Base-by-base conservation (phyloP, 345 rosid species). In the Populus alba region DNA sequence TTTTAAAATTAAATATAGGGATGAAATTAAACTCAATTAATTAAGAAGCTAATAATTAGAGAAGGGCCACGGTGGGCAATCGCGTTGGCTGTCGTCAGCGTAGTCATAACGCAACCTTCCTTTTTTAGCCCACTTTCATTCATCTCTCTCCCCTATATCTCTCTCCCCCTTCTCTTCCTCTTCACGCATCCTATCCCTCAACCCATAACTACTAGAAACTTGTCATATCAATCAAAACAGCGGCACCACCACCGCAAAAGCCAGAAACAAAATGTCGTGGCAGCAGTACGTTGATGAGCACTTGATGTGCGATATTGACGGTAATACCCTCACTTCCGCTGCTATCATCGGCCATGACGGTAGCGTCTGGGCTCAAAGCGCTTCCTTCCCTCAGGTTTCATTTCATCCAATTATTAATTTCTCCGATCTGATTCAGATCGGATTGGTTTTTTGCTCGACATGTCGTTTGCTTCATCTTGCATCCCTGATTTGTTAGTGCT, bases 251-350 rank as follows among this genome's bases (percentile, higher is more conserved):
- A 61, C n/a, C 41, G 41, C 16, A 31, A 6, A 38, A 17, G 41
- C 11, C 31, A 45, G 23, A 25, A 53, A 38, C n/a, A 33, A 31
- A 31, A 70, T 78, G 75, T 71, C 80, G 75, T 78, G 75, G 80
- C 75, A 70, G 47, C 16, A 31, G 23, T 78, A 71, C 35, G 80
- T 78, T 8, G 80, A 78, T 43, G 80, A 78, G 4, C 80, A 78
- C 75, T 72, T 78, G 74, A 70, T 78, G 76, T 78, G 76, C 39
- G 76, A 78, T n/a, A 78, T 78, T 33, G 81, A 78, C 3, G 72
- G 76, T 16, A 47, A 72, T 9, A 70, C 51, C 51, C 81, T 72
- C 71, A 43, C 70, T 37, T 49, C 81, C 10, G 70, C 81, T 38
- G 81, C 81, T 25, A 78, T 72, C 51, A 47, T 77, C 75, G 80